Base-by-base conservation (phyloP, 192 early-diverging fungal genomes). In the Coemansia sp. region DNA sequence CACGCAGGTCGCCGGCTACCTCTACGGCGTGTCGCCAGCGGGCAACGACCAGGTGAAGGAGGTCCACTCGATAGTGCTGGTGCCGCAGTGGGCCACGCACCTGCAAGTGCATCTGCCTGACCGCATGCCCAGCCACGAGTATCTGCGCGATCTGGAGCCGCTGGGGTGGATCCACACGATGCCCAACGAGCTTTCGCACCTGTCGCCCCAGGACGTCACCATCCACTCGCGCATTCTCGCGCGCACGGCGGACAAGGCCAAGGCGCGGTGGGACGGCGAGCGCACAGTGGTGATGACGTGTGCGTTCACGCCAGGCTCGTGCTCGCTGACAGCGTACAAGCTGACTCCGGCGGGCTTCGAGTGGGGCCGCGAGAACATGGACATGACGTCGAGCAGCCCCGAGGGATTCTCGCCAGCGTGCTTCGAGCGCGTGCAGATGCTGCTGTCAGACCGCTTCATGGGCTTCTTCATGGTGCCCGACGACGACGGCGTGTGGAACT, bases 31-130 rank as follows among this genome's bases (percentile, higher is more conserved):
- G 29, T 93, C 91, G 44, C 95, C 96, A 31, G 85, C 89, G 22
- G 95, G 93, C 76, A 94, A 92, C 70, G 89, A 92, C 41, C 90
- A 97, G 57, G 96, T 99, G 27, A 98, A 98, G 85, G 97, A 99
- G 84, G 93, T 99, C 68, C 91, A 91, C 43, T 88, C 90, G 18
- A 91, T 98, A 33, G 97, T 94, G 6, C 85, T 99, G 81, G 95
- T 97, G n/a, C 97, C 97, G 62, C 97, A 99, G 83, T 97, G 95
- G 93, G 96, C 95, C 49, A 97, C 97, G 5, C 96, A 97, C 79
- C 89, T 93, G 89, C 90, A 94, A 16, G 95, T 99, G 11, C 91
- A 96, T 68, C 73, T 99, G 61, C 96, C 97, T 1, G 89, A 92
- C 70, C 83, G 83, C 74, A 85, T 97, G 65, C 97, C 97, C 18